A percentile compares a stretch with the other conserved stretches of the same genome.
phyloP scores from a whole-genome alignment of 108 stramenopile species.

The Skeletonema marinoi region DNA sequence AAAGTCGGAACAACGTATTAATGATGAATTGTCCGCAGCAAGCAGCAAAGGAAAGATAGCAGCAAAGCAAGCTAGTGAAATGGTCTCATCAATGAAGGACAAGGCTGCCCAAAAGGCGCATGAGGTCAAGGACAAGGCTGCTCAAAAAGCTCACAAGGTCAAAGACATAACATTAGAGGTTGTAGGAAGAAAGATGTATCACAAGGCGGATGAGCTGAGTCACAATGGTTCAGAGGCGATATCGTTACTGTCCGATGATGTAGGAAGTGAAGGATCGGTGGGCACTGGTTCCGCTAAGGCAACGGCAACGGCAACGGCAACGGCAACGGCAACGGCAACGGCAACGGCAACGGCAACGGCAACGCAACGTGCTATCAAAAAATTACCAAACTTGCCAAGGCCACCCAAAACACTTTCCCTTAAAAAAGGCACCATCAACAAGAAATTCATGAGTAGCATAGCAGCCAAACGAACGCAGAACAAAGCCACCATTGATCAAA shows the following conservation, averaged over 20 bases:
- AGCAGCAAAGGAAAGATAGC: not conserved
- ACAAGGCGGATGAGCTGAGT: not conserved
- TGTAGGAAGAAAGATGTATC: not conserved
- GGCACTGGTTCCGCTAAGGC: not conserved
- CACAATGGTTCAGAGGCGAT: not conserved
- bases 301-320: too few species aligned
- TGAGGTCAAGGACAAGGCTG: not conserved
- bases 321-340: not conserved
- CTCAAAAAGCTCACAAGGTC: not conserved
- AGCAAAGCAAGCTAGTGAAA: not conserved
- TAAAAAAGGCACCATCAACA: not conserved
- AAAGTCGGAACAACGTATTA: conserved; percentile 1
- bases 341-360: too few species aligned
- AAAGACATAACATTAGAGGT: not conserved
- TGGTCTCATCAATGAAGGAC: not conserved
- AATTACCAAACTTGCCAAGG: not conserved
- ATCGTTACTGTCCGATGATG: not conserved
- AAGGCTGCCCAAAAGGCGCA: not conserved
- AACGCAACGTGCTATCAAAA: not conserved
- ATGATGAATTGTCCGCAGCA: not conserved
- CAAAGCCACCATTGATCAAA: not conserved
- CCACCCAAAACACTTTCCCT: not conserved
- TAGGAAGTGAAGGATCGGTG: not conserved
- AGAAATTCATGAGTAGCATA: not conserved
- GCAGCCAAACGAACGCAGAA: not conserved